Percentiles rank a stretch among this genome's conserved stretches.
Evolutionary conservation across 2,329 filamentous ascomycete genomes (phyloP).

Genomic region (Zymoseptoria passerinii): DNA sequence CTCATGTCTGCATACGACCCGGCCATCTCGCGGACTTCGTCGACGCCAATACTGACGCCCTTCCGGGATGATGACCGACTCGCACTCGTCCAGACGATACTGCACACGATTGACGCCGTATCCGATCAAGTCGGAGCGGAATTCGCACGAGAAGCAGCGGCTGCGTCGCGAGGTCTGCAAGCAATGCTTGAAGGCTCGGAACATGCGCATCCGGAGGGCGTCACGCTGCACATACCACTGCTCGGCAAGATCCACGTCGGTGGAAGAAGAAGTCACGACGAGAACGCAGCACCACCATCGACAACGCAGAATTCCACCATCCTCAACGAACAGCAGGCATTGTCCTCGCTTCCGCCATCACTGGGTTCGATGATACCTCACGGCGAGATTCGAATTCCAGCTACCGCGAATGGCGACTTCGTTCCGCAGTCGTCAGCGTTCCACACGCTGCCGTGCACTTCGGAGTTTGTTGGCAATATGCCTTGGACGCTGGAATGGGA

Average conservation of each 20-base stretch:
- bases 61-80: background rate
- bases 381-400: background rate
- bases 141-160: slow-evolving; percentile 16
- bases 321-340: background rate
- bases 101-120: slow-evolving; percentile 14
- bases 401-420: background rate
- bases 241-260: slow-evolving; percentile 17
- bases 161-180: slow-evolving; percentile 14
- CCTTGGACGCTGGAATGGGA: slow-evolving; percentile 17
- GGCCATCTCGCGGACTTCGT: background rate
- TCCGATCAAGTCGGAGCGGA: slow-evolving; percentile 12
- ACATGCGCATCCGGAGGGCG: slow-evolving; percentile 1
- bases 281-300: background rate
- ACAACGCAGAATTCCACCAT: background rate
- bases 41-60: background rate
- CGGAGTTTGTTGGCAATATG: background rate
- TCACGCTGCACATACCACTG: slow-evolving; percentile 13
- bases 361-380: background rate
- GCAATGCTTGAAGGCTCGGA: slow-evolving; percentile 9
- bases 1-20: slow-evolving; percentile 8
- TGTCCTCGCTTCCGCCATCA: background rate
- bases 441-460: background rate
- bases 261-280: slow-evolving; percentile 4
- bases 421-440: background rate
- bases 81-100: slow-evolving; percentile 10